A percentile compares a stretch with the other conserved stretches of the same genome.
These are phyloP conservation scores for Globisporangium emineosum DNA, from an alignment of 352 stramenopile genomes.

Conservation along the genomic window DNA sequence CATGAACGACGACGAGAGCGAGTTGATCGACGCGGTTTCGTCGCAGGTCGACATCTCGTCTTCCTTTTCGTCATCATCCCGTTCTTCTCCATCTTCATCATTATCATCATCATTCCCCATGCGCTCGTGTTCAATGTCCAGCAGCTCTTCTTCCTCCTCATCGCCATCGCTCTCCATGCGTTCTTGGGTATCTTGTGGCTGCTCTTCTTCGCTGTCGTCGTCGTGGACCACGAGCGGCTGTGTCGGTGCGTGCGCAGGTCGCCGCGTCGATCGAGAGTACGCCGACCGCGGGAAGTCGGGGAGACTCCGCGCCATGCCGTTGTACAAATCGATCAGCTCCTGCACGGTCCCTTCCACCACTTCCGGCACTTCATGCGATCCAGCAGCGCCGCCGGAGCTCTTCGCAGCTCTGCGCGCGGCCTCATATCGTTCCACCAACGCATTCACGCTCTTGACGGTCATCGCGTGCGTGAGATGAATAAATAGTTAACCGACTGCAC, in stretches of 20 bases:
- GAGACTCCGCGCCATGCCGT: constrained; percentile 16
- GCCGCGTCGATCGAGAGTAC: constrained; percentile 13
- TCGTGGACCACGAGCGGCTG: neutral
- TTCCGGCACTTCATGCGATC: neutral
- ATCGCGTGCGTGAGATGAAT: constrained; percentile 2
- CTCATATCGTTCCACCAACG: constrained; percentile 17
- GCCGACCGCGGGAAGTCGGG: constrained; percentile 11
- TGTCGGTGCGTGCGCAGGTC: neutral
- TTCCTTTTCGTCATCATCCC: constrained; percentile 4
- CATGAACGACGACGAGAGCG: constrained; percentile 19
- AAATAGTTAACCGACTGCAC: constrained; percentile 4
- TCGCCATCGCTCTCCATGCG: neutral
- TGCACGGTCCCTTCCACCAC: constrained; percentile 12
- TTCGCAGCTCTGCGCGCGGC: neutral
- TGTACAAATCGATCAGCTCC: constrained; percentile 13
- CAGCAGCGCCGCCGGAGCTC: neutral
- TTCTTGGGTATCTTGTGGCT: neutral
- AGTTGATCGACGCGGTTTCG: constrained; percentile 19
- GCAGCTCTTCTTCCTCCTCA: neutral
- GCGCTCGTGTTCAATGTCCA: neutral
- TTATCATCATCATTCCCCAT: neutral
- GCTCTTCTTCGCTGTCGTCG: too few relatives aligned
- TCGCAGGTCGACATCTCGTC: constrained; percentile 16
- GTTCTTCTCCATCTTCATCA: neutral
- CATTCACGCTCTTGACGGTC: constrained; percentile 3